Evolutionary conservation across 2,329 filamentous ascomycete species (phyloP).

Genomic region (Botrytis cinerea): DNA sequence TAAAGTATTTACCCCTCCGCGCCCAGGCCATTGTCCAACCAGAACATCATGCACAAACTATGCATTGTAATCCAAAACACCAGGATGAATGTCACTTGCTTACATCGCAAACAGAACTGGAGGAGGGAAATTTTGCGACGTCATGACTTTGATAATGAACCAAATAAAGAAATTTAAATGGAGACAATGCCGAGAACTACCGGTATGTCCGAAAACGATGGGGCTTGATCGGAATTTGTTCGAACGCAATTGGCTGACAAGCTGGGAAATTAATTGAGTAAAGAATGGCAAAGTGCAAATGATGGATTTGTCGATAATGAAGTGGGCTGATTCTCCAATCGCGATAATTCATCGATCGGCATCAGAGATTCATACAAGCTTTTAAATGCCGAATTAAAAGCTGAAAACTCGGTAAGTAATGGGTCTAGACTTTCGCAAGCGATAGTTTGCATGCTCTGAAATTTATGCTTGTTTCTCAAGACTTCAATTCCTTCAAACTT

Average conservation of each 20-base stretch:
- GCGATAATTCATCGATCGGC: neutral
- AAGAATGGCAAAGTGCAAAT: neutral
- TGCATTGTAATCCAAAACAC: constrained; percentile 15
- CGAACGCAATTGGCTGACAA: neutral
- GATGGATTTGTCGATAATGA: neutral
- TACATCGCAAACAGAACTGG: neutral
- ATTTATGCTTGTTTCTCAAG: neutral
- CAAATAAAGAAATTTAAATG: neutral
- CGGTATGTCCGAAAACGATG: constrained; percentile 2
- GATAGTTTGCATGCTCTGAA: neutral
- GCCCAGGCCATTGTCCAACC: neutral
- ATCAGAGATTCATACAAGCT: neutral
- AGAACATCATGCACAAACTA: neutral
- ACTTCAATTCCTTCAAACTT: neutral
- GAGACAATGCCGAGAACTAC: constrained; percentile 1
- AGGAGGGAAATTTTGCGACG: neutral
- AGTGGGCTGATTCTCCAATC: neutral
- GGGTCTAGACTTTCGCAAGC: neutral
- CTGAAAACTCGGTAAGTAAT: neutral
- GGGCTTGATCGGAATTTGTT: neutral
- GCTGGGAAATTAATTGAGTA: neutral
- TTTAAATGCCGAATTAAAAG: neutral
- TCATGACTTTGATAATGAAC: neutral
- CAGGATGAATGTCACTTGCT: neutral
- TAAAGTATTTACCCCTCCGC: neutral